Base-by-base conservation (phyloP, 805 yeast species). In the Pichia exigua region DNA sequence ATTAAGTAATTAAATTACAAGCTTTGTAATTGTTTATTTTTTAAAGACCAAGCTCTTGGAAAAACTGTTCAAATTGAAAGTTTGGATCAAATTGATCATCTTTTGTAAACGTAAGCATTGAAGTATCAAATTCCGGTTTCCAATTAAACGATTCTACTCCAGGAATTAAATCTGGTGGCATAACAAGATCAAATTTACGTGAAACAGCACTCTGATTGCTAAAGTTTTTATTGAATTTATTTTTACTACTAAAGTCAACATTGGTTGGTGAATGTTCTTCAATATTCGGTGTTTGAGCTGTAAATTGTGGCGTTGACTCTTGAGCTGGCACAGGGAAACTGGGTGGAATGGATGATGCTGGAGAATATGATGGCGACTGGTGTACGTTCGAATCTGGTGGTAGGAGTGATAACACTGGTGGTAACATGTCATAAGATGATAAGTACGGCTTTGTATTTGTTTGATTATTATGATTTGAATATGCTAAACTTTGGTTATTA, bases 61-160 rank as follows among this genome's bases (percentile, higher is more conserved):
- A 35, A 15, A 35, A 24, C 11, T 45, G 41, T 8, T 45, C 47
- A 18, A 40, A 40, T n/a, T 47, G 45, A 4, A 40, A 13, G 7
- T 40, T 13, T 7, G 44, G 22, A 27, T 35, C 40, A 3, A n/a
- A n/a, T n/a, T 47, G 30, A 28, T 13, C 41, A 17, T 17, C 39
- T 17, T 27, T 40, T 32, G 26, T 11, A 24, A 22, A 12, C 3
- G 42, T 17, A 21, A 41, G 46, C 28, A 40, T 39, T 15, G 48
- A 44, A 2, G 46, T 50, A 41, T 50, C 52, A 50, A 50, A 50
- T 38, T 50, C 52, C 3, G 52, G 52, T 17, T 41, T 28, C 52
- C 52, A 50, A 21, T 32, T 41, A 3, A 35, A 42, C 13, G 44
- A 42, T 27, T 45, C 20, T 7, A 38, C 26, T 3, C 42, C 52